Evolutionary conservation across 768 basidiomycete species (phyloP), one percentile per base, ranked within the genome.

Genomic region (Xerocomellus chrysenteron): DNA sequence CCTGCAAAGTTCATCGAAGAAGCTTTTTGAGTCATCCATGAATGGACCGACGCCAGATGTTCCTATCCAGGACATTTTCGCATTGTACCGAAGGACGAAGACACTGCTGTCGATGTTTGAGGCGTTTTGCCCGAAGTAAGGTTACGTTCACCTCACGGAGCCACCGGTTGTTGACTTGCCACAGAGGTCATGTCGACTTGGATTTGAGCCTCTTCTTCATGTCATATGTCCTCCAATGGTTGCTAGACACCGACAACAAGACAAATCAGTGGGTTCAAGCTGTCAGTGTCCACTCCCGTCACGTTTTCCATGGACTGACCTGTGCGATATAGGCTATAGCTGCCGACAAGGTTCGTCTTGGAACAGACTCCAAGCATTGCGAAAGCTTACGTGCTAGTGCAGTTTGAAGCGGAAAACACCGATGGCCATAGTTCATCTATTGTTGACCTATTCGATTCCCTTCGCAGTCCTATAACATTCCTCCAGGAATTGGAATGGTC

Each of bases 351-450:
- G 92, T 93, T 59, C 37, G 73, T 59, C 39, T 37, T 33, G 16
- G 48, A 37, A 35, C 19, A 9, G 21, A 17, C 5, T 47, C 10
- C n/a, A 47, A 42, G 35, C 16, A 40, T 49, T 12, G 30, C 12
- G 26, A 17, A 42, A 45, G 39, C 57, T 59, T 28, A 62, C 47
- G 45, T 54, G 46, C 19, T 9, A 8, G 37, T 43, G 28, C n/a
- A 90, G 87, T 92, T 92, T 62, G 80, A 94, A 77, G 80, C 92
- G 54, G 82, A 94, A 74, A 81, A 90, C 57, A 56, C 78, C 12
- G 85, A 91, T 71, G 90, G 90, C 0, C 92, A 95, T 65, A 96
- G 93, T 63, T 94, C 95, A n/a, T 98, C 96, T 0, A 95, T 99
- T 52, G 87, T 94, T 24, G 97, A 99, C 72, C 79, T 99, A 1